phyloP scores from a whole-genome alignment of 2,329 filamentous ascomycete species.

The Neofusicoccum sp. region DNA sequence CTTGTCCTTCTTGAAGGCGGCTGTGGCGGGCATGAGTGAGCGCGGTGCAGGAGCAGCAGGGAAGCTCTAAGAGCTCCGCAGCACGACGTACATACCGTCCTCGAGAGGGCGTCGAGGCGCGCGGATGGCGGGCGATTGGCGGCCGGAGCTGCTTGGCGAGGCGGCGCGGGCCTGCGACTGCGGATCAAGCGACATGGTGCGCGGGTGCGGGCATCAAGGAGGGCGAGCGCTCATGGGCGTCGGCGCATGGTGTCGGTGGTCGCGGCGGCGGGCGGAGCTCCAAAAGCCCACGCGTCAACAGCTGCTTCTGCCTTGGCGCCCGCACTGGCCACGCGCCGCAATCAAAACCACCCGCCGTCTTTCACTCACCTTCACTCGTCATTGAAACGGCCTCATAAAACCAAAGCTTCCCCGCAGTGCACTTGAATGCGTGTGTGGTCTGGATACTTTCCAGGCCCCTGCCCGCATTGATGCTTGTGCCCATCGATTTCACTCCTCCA shows the following conservation, averaged over 20 bases:
- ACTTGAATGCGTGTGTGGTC: no score
- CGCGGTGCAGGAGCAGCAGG: not conserved
- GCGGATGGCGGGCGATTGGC: slow-evolving; percentile 72
- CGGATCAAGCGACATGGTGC: slow-evolving; percentile 41
- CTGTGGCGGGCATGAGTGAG: slow-evolving; percentile 44
- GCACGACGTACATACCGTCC: slow-evolving; percentile 62
- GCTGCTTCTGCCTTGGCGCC: not conserved
- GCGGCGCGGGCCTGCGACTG: slow-evolving; percentile 25
- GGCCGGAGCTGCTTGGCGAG: slow-evolving; percentile 83
- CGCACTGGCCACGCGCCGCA: not conserved
- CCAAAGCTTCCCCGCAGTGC: no score
- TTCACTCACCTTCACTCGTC: no score
- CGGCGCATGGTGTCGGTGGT: slow-evolving; percentile 12
- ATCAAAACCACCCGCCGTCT: no score
- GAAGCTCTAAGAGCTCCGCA: slow-evolving; percentile 17
- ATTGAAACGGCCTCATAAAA: no score
- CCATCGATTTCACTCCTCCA: no score
- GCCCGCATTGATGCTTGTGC: no score
- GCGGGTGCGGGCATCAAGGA: slow-evolving; percentile 9
- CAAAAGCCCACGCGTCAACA: slow-evolving; percentile 19
- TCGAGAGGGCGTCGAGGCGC: slow-evolving; percentile 78
- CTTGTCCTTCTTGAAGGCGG: slow-evolving; percentile 64
- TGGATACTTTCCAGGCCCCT: no score
- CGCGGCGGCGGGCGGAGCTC: slow-evolving; percentile 14
- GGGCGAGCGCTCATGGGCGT: slow-evolving; percentile 1